Conservation (phyloP, 768 basidiomycete species). For the Fibroporia radiculosa region DNA sequence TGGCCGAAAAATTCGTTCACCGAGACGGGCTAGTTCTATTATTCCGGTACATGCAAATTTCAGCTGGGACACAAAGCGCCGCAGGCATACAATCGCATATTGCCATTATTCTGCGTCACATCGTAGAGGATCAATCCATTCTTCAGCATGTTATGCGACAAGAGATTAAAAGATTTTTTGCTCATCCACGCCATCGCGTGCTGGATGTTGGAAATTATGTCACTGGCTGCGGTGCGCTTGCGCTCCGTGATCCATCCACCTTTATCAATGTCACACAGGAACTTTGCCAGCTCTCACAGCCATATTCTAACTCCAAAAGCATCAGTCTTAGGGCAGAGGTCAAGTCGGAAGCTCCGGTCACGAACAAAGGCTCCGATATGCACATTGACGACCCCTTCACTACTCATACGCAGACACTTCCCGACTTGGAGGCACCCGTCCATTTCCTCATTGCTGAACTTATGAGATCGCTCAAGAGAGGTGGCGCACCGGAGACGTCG, state of each 20-base stretch:
- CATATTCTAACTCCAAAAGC: conserved; percentile 31
- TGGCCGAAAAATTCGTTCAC: conserved; percentile 63
- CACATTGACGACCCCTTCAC: conserved; percentile 38
- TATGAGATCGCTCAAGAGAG: conserved; percentile 46
- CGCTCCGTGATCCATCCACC: conserved; percentile 66
- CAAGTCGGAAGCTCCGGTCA: conserved; percentile 3
- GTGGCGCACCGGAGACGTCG: conserved; percentile 12
- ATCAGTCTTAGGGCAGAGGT: conserved; percentile 19
- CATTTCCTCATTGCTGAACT: conserved; percentile 72
- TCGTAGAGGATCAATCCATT: conserved; percentile 68
- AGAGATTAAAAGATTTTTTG: conserved; percentile 76
- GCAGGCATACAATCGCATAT: conserved; percentile 75
- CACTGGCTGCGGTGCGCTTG: conserved; percentile 68
- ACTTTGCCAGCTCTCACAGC: conserved; percentile 64
- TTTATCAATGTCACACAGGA: conserved; percentile 72
- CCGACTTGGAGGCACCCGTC: conserved; percentile 47
- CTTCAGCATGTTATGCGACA: conserved; percentile 72
- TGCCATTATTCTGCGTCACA: conserved; percentile 84
- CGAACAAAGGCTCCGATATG: conserved; percentile 39
- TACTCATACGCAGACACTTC: conserved; percentile 17
- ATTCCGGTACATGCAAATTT: conserved; percentile 57
- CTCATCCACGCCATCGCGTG: conserved; percentile 57
- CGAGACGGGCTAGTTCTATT: conserved; percentile 55
- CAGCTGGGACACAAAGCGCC: conserved; percentile 38
- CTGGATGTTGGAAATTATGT: conserved; percentile 70